phyloP scores from a whole-genome alignment of 202 grass and related monocot genomes.

The Setaria viridis region DNA sequence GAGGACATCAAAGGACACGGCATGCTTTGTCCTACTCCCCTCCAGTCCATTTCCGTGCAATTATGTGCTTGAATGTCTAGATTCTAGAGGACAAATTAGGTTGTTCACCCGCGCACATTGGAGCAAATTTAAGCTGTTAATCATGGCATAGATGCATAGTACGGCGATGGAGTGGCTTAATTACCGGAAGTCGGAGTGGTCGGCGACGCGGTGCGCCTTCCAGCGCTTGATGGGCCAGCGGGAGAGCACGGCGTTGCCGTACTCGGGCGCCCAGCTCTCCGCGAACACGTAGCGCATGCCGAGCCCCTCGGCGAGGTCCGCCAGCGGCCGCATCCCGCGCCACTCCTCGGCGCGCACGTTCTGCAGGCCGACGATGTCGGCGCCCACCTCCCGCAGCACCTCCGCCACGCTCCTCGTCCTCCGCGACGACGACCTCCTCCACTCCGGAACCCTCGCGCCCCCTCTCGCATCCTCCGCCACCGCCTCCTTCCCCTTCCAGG shows the following conservation, averaged over 20 bases:
- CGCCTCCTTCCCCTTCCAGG: constrained; percentile 37
- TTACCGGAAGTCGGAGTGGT: constrained; percentile 79
- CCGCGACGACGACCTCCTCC: constrained; percentile 53
- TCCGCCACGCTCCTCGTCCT: constrained; percentile 64
- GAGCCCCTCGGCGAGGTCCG: constrained; percentile 72
- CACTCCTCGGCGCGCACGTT: constrained; percentile 87
- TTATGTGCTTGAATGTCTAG: background rate
- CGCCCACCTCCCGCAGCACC: constrained; percentile 78
- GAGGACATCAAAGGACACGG: background rate
- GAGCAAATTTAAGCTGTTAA: no score
- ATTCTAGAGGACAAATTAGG: background rate
- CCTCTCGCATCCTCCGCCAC: constrained; percentile 48
- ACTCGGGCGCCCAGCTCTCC: constrained; percentile 97
- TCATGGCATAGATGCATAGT: no score
- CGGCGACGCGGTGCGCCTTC: constrained; percentile 79
- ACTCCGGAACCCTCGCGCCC: constrained; percentile 9
- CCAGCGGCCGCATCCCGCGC: constrained; percentile 83
- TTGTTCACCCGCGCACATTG: no score
- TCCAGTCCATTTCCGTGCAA: background rate
- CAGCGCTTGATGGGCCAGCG: constrained; percentile 86
- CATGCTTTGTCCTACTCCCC: background rate
- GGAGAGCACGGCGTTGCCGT: constrained; percentile 89
- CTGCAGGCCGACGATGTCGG: constrained; percentile 83
- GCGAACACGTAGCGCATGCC: constrained; percentile 95
- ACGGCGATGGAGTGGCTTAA: background rate